Evolutionary conservation across 495 filamentous ascomycete species (phyloP), one percentile per base, ranked within the genome.

Genomic region (Penicillium silybi): DNA sequence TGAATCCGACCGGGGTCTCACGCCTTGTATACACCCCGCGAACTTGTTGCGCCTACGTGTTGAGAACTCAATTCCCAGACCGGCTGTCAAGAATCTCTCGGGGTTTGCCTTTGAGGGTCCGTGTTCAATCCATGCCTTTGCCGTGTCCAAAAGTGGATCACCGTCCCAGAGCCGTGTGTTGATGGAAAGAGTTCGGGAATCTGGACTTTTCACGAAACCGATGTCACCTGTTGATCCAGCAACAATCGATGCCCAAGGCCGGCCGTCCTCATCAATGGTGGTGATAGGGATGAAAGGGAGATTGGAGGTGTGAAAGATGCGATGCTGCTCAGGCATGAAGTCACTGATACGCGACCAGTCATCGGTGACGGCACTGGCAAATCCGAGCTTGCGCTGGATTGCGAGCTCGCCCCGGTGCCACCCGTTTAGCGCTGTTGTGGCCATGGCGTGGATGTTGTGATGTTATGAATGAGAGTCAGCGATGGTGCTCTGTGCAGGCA

Each of bases 11-110:
- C 25, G 9, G 47, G 19, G 18, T 17, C 37, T 15, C 15, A 56
- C 45, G 18, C 23, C 13, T 5, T 23, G 29, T 23, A 59, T 52
- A 11, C 0, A 17, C 2, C 57, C 57, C 0, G 57, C 57, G 19
- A 59, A 56, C 27, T 59, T 59, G 17, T 59, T 59, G 20, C 57
- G 52, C 22, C 57, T 17, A 16, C 57, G 40, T 1, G 57, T 59
- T 7, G 57, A 56, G 27, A 56, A 46, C 15, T 59, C 57, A 34
- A 59, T 52, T 5, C 57, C 57, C 29, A 59, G n/a, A 0, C 57
- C 57, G 3, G 57, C 57, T 41, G 40, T 56, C 16, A 59, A 25
- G 6, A 40, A 42, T 42, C 44, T 56, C 25, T 44, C 44, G 39
- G 10, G 7, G 3, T 6, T 19, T 7, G 27, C 18, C 16, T 41